Percentiles rank a stretch among this genome's conserved stretches.
These are phyloP conservation scores for Vanderwaltozyma tropicalis DNA, from an alignment of 805 yeast genomes.

Conservation along the genomic window DNA sequence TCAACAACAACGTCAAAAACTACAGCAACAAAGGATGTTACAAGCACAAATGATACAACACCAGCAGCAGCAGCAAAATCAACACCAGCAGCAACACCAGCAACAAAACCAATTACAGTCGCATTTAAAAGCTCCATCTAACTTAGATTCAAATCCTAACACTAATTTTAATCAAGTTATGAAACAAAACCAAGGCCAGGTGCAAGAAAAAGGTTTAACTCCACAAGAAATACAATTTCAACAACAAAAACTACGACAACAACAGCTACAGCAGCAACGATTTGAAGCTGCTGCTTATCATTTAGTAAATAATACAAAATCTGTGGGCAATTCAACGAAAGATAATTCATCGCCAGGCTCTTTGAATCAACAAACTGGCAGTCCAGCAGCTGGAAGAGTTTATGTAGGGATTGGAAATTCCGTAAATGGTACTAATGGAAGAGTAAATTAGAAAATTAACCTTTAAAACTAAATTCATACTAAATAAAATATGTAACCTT, in stretches of 20 bases:
- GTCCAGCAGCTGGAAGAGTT: slow-evolving; percentile 13
- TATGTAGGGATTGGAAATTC: slow-evolving; percentile 17
- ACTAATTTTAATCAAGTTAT: no score
- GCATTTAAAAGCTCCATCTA: no score
- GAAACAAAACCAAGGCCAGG: neutral
- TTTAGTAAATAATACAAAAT: slow-evolving; percentile 24
- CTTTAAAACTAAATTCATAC: no score
- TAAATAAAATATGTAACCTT: no score
- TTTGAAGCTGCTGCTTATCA: slow-evolving; percentile 28
- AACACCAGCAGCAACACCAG: slow-evolving; percentile 9
- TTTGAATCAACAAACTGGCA: slow-evolving; percentile 5
- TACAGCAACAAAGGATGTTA: slow-evolving; percentile 7
- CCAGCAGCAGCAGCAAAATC: no score
- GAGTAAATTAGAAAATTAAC: slow-evolving; percentile 1
- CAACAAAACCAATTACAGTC: no score
- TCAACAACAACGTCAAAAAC: slow-evolving; percentile 10
- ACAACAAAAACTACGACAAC: slow-evolving; percentile 27
- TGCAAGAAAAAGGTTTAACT: slow-evolving; percentile 20
- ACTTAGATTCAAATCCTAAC: no score
- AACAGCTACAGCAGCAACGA: slow-evolving; percentile 26
- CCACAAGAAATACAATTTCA: slow-evolving; percentile 28
- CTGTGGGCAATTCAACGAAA: slow-evolving; percentile 16
- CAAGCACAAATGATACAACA: slow-evolving; percentile 2
- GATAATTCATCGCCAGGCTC: slow-evolving; percentile 5
- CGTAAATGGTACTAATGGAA: slow-evolving; percentile 6